These are phyloP conservation scores for Zizania palustris DNA, from an alignment of 202 grass and related monocot genomes.

Conservation along the genomic window DNA sequence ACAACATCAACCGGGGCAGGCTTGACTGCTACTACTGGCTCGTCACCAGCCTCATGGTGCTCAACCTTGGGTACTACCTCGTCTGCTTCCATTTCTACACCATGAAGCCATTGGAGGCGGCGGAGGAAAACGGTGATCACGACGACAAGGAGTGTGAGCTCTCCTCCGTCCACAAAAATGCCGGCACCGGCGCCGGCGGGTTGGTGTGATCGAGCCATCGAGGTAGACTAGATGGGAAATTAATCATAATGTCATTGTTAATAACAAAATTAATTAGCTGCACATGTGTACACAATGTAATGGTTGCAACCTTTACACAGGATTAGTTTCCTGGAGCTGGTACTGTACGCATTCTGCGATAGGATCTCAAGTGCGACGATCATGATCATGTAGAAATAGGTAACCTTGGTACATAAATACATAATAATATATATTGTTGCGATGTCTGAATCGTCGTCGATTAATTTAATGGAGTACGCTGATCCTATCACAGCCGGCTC, in stretches of 20 bases:
- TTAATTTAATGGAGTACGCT: not conserved
- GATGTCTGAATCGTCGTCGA: not conserved
- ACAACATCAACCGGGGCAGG: conserved; percentile 62
- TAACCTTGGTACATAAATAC: not conserved
- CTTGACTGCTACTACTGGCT: conserved; percentile 69
- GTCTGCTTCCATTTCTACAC: conserved; percentile 57
- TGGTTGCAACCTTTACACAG: not conserved
- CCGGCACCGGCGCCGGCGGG: not conserved
- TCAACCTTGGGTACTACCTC: conserved; percentile 62
- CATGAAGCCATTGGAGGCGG: conserved; percentile 54
- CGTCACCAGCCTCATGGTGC: conserved; percentile 52
- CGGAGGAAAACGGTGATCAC: not conserved
- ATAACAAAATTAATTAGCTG: not conserved
- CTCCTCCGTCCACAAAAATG: conserved; percentile 27
- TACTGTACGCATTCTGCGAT: not conserved
- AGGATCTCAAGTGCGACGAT: conserved; percentile 30
- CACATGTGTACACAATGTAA: conserved; percentile 1
- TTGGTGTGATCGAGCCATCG: conserved; percentile 22
- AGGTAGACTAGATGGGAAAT: not conserved
- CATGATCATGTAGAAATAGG: not conserved
- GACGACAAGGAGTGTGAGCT: conserved; percentile 11
- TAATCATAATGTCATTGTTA: conserved; percentile 8
- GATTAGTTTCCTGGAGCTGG: conserved; percentile 6
- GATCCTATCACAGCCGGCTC: not conserved
- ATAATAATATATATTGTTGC: not conserved